phyloP scores from a whole-genome alignment of 495 filamentous ascomycete species.

The Platismatia glauca region DNA sequence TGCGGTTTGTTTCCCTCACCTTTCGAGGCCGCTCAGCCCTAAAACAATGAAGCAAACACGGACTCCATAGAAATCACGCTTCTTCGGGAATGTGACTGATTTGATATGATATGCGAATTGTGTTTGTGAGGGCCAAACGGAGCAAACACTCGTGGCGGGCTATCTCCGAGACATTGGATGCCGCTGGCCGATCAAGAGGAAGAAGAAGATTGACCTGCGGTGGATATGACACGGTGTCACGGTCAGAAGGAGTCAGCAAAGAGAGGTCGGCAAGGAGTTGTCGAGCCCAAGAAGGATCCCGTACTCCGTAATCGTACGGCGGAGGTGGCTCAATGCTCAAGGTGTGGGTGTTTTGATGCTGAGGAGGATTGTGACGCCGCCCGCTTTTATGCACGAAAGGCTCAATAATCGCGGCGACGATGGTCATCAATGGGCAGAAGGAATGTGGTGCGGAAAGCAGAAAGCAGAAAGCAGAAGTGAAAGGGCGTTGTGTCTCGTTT shows the following conservation, averaged over 20 bases:
- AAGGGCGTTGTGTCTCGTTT: background rate
- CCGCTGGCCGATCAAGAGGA: background rate
- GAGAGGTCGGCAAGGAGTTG: background rate
- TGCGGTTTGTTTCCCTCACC: slow-evolving; percentile 10
- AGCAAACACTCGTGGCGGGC: slow-evolving; percentile 7
- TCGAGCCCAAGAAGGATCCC: background rate
- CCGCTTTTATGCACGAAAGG: no score
- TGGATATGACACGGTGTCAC: slow-evolving; percentile 14
- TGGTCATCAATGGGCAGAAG: background rate
- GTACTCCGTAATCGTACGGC: slow-evolving; percentile 7
- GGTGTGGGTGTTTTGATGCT: slow-evolving; percentile 5
- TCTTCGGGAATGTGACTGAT: background rate
- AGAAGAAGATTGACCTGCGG: background rate
- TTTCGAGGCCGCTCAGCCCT: background rate
- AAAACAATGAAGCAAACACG: background rate
- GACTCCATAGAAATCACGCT: background rate
- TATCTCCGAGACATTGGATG: background rate
- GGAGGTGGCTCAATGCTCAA: slow-evolving; percentile 15
- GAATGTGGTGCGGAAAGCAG: background rate
- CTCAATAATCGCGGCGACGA: slow-evolving; percentile 1
- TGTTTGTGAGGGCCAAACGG: background rate
- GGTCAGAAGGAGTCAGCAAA: background rate
- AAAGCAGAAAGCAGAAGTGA: background rate
- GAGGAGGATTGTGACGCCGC: background rate
- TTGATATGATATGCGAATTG: slow-evolving; percentile 1